These are phyloP conservation scores for Ustanciosporium gigantosporum DNA, from an alignment of 1,284 basidiomycete genomes.

Conservation along the genomic window DNA sequence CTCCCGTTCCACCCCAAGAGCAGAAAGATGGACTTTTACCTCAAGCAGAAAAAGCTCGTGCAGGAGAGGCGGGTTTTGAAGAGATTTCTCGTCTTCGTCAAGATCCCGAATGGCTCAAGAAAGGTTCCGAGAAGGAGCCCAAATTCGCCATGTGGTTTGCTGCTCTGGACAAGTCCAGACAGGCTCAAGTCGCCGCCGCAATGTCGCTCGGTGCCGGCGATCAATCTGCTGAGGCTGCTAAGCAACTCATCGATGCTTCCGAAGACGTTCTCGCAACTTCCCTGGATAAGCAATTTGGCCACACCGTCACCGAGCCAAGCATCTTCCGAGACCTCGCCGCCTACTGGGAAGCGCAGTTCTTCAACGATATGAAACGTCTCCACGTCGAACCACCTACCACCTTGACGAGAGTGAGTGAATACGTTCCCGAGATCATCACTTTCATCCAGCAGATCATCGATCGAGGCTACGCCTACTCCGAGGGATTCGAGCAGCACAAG, in stretches of 20 bases:
- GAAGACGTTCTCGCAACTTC: conserved; percentile 50
- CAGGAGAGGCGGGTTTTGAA: conserved; percentile 55
- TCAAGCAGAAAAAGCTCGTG: conserved; percentile 32
- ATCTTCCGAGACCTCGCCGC: conserved; percentile 83
- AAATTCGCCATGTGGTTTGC: conserved; percentile 57
- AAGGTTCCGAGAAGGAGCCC: conserved; percentile 46
- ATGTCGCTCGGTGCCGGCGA: conserved; percentile 45
- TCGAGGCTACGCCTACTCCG: conserved; percentile 83
- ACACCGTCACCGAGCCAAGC: conserved; percentile 81
- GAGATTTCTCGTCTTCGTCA: conserved; percentile 38
- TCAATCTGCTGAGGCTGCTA: conserved; percentile 25
- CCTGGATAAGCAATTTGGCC: conserved; percentile 63
- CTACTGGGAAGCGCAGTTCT: conserved; percentile 88
- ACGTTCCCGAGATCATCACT: conserved; percentile 88
- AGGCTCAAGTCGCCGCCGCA: conserved; percentile 53
- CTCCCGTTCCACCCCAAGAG: conserved; percentile 51
- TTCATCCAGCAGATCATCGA: conserved; percentile 85
- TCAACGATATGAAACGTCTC: conserved; percentile 87
- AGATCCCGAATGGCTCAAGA: conserved; percentile 46
- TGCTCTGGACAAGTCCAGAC: conserved; percentile 50
- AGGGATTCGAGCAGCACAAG: conserved; percentile 43
- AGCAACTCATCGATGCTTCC: conserved; percentile 45
- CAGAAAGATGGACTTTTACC: conserved; percentile 25
- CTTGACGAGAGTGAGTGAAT: conserved; percentile 93
- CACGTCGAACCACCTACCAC: conserved; percentile 85